These are phyloP conservation scores for Rosa chinensis DNA, from an alignment of 306 rosid species.

Conservation along the genomic window DNA sequence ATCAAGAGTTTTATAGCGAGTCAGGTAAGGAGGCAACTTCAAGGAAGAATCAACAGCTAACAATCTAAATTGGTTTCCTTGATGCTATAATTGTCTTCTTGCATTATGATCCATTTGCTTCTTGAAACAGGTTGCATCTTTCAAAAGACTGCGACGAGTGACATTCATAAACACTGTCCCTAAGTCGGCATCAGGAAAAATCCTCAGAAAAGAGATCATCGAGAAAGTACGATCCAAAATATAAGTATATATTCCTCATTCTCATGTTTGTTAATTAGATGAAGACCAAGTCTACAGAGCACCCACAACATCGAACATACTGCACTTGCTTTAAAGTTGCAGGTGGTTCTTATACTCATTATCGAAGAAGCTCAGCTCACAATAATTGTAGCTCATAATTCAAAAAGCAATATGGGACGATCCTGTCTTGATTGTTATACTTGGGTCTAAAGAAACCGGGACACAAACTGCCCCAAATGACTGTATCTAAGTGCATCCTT, in stretches of 20 bases:
- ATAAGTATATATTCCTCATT: constrained; percentile 21
- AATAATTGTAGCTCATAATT: background rate
- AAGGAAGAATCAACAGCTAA: background rate
- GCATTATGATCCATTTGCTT: too few relatives aligned
- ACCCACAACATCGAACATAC: background rate
- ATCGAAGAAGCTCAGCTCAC: background rate
- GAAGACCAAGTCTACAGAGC: background rate
- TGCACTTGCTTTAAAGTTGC: background rate
- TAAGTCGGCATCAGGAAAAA: constrained; percentile 79
- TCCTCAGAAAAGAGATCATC: constrained; percentile 83
- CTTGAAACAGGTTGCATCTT: constrained; percentile 70
- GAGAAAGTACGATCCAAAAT: constrained; percentile 69
- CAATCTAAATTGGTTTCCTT: background rate
- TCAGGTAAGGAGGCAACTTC: constrained; percentile 47
- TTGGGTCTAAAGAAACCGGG: background rate
- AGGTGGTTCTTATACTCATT: background rate
- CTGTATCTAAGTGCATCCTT: too few relatives aligned
- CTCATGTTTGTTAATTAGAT: background rate
- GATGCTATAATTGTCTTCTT: background rate
- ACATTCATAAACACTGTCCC: constrained; percentile 75
- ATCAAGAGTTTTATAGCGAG: constrained; percentile 54
- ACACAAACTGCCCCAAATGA: background rate
- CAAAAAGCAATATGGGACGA: background rate
- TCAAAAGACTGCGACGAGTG: constrained; percentile 75
- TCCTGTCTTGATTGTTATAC: background rate